A percentile compares a stretch with the other conserved stretches of the same genome.
These are phyloP conservation scores for Ceratocystis ficicola DNA, from an alignment of 2,329 filamentous ascomycete genomes.

Conservation along the genomic window DNA sequence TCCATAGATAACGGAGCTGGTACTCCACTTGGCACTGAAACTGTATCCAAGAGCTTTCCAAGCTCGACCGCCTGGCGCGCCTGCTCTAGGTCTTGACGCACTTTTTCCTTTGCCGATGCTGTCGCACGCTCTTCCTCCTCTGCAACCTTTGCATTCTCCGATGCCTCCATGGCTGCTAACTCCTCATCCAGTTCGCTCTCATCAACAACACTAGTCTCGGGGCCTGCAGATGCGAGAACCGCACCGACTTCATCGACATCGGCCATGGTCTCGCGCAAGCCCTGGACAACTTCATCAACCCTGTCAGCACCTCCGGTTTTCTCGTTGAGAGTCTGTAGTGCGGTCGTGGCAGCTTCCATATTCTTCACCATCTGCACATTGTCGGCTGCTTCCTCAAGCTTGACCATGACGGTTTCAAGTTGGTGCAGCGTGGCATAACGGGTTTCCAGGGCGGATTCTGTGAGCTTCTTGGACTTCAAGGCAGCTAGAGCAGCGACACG, in stretches of 20 bases:
- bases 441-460: conserved; percentile 59
- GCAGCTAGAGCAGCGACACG: conserved; percentile 62
- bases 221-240: conserved; percentile 53
- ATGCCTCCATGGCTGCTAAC: conserved; percentile 59
- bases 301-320: conserved; percentile 64
- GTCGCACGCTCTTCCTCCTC: conserved; percentile 34
- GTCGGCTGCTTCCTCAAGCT: conserved; percentile 73
- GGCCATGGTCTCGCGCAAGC: conserved; percentile 65
- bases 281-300: conserved; percentile 64
- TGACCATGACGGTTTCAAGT: conserved; percentile 70
- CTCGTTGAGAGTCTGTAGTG: conserved; percentile 59
- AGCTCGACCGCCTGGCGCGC: conserved; percentile 38
- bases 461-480: conserved; percentile 69
- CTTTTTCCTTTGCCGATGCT: conserved; percentile 33
- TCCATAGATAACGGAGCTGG: conserved; percentile 16
- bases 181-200: conserved; percentile 81
- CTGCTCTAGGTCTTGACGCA: conserved; percentile 28
- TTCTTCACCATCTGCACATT: conserved; percentile 72
- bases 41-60: conserved; percentile 36
- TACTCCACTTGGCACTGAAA: conserved; percentile 16
- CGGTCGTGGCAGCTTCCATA: conserved; percentile 65
- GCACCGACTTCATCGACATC: conserved; percentile 71
- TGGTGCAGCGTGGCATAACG: conserved; percentile 64
- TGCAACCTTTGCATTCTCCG: conserved; percentile 41
- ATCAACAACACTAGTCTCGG: conserved; percentile 46